Conservation (phyloP, 306 rosid genomes). For the Gleditsia sinensis region DNA sequence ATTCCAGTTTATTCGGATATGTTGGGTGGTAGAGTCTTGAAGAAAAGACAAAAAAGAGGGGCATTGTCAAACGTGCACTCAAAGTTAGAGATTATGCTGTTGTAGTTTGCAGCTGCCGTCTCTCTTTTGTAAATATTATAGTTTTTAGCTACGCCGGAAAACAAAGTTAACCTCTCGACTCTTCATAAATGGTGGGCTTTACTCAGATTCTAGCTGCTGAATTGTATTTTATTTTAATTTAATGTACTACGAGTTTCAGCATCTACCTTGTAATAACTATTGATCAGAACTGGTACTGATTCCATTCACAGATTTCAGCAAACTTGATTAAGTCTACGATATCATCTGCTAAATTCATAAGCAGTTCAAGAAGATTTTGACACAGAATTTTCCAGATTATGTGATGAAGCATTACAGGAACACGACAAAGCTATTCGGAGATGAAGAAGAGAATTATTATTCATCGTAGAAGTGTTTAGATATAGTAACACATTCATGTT, state of each 20-base stretch:
- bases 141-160: neutral
- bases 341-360: no score
- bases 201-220: neutral
- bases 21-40: conserved; percentile 42
- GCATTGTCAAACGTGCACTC: neutral
- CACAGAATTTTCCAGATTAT: no score
- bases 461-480: no score
- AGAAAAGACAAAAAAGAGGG: neutral
- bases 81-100: neutral
- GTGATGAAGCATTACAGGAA: neutral
- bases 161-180: neutral
- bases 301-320: no score
- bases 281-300: no score
- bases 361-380: no score
- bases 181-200: neutral
- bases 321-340: no score
- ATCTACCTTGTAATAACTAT: neutral
- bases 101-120: neutral
- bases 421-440: neutral
- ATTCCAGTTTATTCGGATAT: conserved; percentile 60
- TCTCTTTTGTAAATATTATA: neutral
- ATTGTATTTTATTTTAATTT: neutral
- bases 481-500: no score
- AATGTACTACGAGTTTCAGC: neutral
- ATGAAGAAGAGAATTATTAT: neutral